These are phyloP conservation scores for Lonicera japonica DNA, from an alignment of 129 eudicot genomes.

Conservation along the genomic window DNA sequence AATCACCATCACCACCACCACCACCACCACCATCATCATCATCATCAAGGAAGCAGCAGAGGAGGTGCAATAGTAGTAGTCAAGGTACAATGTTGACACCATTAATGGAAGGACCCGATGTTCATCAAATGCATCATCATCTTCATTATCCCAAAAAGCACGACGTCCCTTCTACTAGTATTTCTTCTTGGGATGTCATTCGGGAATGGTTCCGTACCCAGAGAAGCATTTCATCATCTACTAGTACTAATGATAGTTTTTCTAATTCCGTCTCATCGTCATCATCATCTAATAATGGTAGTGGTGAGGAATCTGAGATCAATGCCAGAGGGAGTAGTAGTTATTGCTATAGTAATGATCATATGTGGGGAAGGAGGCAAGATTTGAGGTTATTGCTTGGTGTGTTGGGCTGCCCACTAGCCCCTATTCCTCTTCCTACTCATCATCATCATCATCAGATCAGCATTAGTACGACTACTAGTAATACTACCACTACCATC, in stretches of 20 bases:
- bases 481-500: conserved; percentile 1
- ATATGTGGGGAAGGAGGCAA: conserved; percentile 16
- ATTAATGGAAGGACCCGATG: conserved; percentile 51
- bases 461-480: too few relatives aligned
- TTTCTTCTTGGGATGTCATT: conserved; percentile 38
- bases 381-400: conserved; percentile 55
- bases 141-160: conserved; percentile 7
- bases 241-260: conserved; percentile 3
- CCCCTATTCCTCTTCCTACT: conserved; percentile 58
- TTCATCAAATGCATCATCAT: conserved; percentile 18
- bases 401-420: conserved; percentile 68
- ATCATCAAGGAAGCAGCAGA: conserved; percentile 25
- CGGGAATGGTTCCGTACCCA: conserved; percentile 35
- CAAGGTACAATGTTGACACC: conserved; percentile 35
- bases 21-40: not conserved
- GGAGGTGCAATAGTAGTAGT: conserved; percentile 19
- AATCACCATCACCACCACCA: conserved; percentile 17
- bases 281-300: conserved; percentile 3
- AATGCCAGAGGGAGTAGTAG: too few relatives aligned
- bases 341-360: not conserved
- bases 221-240: conserved; percentile 9
- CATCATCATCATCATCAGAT: not conserved
- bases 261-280: not conserved
- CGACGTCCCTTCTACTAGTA: too few relatives aligned
- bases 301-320: not conserved